These are phyloP conservation scores for Sisymbrium irio DNA, from an alignment of 345 rosid genomes.

Conservation along the genomic window DNA sequence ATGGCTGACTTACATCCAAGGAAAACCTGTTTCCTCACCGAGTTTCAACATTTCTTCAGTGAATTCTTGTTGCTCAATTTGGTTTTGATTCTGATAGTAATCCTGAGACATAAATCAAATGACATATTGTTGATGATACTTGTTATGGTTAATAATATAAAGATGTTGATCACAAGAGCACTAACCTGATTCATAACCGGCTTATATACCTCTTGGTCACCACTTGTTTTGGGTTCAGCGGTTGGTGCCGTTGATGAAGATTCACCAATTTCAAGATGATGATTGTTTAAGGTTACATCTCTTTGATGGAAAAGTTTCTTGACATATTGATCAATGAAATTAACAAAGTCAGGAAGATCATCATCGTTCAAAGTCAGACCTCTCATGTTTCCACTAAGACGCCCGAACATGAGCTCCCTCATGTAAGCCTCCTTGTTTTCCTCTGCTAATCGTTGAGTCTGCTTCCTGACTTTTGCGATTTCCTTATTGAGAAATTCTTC, in stretches of 20 bases:
- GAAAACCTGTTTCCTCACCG: slow-evolving; percentile 19
- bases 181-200: slow-evolving; percentile 1
- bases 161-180: neutral
- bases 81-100: neutral
- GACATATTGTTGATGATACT: neutral
- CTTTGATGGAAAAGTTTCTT: neutral
- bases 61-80: neutral
- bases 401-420: neutral
- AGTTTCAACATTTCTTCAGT: neutral
- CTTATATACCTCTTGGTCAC: neutral
- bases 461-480: neutral
- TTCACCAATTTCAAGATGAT: neutral
- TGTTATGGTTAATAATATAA: neutral
- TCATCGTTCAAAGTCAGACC: neutral
- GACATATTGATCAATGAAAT: neutral
- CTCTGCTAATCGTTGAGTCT: accelerated
- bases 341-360: neutral
- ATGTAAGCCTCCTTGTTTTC: neutral
- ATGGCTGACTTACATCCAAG: slow-evolving; percentile 12
- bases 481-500: neutral
- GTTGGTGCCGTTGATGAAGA: neutral
- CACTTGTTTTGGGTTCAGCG: neutral
- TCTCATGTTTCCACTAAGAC: neutral
- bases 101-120: neutral
- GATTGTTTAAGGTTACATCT: neutral